Evolutionary conservation across 495 filamentous ascomycete species (phyloP).

Genomic region (Lepraria neglecta): DNA sequence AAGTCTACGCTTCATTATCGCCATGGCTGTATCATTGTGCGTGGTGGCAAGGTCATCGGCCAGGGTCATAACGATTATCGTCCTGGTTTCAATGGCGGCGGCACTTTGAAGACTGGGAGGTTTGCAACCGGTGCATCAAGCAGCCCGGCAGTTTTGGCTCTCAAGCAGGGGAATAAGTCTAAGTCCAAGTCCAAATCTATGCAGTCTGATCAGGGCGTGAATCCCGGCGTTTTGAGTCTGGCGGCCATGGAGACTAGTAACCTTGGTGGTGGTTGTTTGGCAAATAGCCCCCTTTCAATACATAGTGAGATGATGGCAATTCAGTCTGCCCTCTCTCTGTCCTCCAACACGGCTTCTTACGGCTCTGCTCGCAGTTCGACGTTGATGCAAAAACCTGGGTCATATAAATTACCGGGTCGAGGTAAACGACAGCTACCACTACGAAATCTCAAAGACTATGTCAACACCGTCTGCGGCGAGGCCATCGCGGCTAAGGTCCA

Average conservation of each 20-base stretch:
- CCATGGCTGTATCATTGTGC: conserved; percentile 47
- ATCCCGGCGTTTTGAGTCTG: neutral
- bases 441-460: conserved; percentile 41
- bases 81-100: conserved; percentile 42
- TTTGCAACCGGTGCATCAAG: conserved; percentile 30
- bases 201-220: neutral
- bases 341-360: conserved; percentile 36
- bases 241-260: neutral
- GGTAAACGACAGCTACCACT: conserved; percentile 41
- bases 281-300: conserved; percentile 43
- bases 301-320: conserved; percentile 54
- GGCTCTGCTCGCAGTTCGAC: conserved; percentile 30
- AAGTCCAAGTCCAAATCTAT: conserved; percentile 30
- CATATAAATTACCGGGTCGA: conserved; percentile 43
- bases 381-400: conserved; percentile 39
- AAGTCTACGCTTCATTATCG: conserved; percentile 45
- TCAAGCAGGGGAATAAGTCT: conserved; percentile 33
- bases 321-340: conserved; percentile 43
- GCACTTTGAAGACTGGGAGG: conserved; percentile 42
- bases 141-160: conserved; percentile 25
- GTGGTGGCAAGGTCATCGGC: conserved; percentile 48
- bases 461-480: conserved; percentile 37
- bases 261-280: conserved; percentile 6
- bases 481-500: conserved; percentile 18
- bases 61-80: conserved; percentile 46